Conservation (phyloP, 768 basidiomycete genomes). For the Phaeotremella fagi region DNA sequence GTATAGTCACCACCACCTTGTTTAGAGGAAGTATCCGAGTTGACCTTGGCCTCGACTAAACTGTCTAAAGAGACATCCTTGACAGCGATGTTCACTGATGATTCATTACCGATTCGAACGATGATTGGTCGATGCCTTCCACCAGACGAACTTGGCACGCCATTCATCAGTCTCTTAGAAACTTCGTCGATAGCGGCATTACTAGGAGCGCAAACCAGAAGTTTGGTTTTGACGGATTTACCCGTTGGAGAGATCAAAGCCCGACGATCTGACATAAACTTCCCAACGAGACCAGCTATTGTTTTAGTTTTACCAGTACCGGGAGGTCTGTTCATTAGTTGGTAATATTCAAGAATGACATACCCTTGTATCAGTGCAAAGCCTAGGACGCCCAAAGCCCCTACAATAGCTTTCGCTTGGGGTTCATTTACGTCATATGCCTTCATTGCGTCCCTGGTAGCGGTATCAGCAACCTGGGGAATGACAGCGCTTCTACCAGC, state of each 20-base stretch:
- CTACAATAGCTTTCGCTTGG: conserved; percentile 82
- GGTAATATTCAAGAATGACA: conserved; percentile 15
- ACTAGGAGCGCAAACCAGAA: conserved; percentile 92
- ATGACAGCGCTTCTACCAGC: conserved; percentile 57
- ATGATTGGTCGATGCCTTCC: conserved; percentile 63
- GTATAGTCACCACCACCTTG: conserved; percentile 54
- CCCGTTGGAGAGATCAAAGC: conserved; percentile 54
- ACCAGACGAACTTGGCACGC: conserved; percentile 60
- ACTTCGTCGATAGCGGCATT: conserved; percentile 99
- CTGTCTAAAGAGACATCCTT: conserved; percentile 82
- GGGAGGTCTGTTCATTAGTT: conserved; percentile 62
- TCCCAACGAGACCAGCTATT: conserved; percentile 86
- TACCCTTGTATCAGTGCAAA: conserved; percentile 95
- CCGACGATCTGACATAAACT: conserved; percentile 64
- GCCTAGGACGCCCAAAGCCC: conserved; percentile 65
- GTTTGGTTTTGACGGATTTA: conserved; percentile 59
- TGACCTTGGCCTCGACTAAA: conserved; percentile 64
- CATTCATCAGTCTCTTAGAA: conserved; percentile 75
- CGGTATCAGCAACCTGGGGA: conserved; percentile 53
- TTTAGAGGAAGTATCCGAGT: conserved; percentile 32
- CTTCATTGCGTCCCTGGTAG: conserved; percentile 63
- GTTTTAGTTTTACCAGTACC: conserved; percentile 99
- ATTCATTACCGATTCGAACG: conserved; percentile 80
- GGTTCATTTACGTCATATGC: conserved; percentile 80
- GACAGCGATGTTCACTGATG: conserved; percentile 68